Evolutionary conservation across 169 alveolate species (phyloP).

Genomic region (Plasmodium vinckei): DNA sequence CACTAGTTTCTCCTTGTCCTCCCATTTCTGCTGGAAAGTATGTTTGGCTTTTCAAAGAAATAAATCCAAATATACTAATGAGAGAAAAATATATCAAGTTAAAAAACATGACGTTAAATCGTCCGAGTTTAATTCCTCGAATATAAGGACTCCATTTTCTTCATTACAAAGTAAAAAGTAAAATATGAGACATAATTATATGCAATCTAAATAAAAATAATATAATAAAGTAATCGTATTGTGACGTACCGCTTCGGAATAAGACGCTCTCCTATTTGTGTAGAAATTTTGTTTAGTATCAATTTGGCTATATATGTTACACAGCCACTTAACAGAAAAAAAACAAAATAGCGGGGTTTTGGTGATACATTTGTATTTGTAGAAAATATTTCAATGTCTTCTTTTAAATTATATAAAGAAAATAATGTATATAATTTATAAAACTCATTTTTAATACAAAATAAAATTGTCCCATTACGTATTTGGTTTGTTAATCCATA

Average conservation of each 20-base stretch:
- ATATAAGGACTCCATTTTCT: conserved; percentile 93
- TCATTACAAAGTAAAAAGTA: conserved; percentile 70
- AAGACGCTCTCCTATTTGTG: conserved; percentile 17
- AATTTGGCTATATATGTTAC: conserved; percentile 12
- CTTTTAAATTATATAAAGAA: background rate
- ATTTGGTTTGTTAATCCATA: background rate
- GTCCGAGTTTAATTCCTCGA: conserved; percentile 89
- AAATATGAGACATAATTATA: background rate
- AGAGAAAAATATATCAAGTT: conserved; percentile 52
- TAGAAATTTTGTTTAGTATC: conserved; percentile 15
- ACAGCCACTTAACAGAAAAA: conserved; percentile 49
- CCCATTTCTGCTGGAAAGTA: conserved; percentile 61
- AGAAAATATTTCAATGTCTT: conserved; percentile 26
- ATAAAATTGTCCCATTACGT: background rate
- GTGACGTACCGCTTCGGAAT: conserved; percentile 69
- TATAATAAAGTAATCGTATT: too few relatives aligned
- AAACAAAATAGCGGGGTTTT: conserved; percentile 12
- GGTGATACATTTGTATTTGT: conserved; percentile 12
- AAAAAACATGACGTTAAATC: conserved; percentile 63
- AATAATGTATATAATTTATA: background rate
- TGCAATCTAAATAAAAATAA: too few relatives aligned
- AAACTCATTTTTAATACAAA: background rate
- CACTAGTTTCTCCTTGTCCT: conserved; percentile 49
- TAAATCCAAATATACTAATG: conserved; percentile 44
- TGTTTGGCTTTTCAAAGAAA: conserved; percentile 30